Evolutionary conservation across 331 rosid species (phyloP).

Genomic region (Malus hybrid): DNA sequence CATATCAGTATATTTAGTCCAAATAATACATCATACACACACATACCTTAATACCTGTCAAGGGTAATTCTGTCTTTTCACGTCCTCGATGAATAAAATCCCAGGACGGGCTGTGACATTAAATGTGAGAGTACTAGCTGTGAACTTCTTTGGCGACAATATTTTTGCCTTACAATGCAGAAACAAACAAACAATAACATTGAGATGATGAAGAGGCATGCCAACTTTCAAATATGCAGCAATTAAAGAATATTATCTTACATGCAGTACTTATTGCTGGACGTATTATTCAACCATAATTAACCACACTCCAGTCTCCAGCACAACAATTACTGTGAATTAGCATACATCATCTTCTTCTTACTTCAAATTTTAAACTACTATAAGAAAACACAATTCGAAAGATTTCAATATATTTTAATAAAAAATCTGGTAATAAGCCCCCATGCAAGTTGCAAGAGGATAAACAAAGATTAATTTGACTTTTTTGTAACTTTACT

Average conservation of each 20-base stretch:
- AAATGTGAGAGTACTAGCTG: not conserved
- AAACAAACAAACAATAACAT: not conserved
- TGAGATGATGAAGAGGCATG: not conserved
- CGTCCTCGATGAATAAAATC: no score
- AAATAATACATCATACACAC: rapidly evolving
- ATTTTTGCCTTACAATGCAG: not conserved
- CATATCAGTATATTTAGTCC: no score
- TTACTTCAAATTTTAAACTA: no score
- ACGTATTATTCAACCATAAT: not conserved
- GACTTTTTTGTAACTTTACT: no score
- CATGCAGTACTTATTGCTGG: constrained; percentile 6
- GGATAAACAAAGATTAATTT: not conserved
- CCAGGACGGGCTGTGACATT: no score
- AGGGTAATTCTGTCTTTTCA: no score
- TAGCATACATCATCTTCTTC: not conserved
- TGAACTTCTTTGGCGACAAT: not conserved
- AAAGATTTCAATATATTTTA: not conserved
- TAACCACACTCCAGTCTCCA: not conserved
- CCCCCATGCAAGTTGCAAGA: not conserved
- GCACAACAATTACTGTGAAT: not conserved
- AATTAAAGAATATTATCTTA: not conserved
- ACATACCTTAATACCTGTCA: no score
- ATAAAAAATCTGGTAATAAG: not conserved
- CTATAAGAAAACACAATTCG: no score
- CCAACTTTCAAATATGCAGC: not conserved